Conservation (phyloP, 805 yeast species). For the Blastobotrys mokoenaii region DNA sequence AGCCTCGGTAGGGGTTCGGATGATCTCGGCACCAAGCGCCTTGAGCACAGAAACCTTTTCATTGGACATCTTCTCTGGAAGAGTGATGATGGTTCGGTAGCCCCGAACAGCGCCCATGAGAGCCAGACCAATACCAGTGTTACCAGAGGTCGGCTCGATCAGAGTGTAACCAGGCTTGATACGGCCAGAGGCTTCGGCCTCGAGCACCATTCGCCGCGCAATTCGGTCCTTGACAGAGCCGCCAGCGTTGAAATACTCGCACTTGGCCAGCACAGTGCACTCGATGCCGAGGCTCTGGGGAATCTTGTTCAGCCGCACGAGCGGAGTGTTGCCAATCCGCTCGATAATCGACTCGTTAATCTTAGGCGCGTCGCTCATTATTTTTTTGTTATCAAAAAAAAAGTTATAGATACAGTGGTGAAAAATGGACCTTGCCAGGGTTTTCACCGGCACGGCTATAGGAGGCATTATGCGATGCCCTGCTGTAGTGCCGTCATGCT, state of each 20-base stretch:
- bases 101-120: conserved; percentile 81
- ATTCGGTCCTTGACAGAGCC: conserved; percentile 87
- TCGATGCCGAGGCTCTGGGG: conserved; percentile 71
- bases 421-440: too few species aligned
- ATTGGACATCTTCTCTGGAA: conserved; percentile 88
- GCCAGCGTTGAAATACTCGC: conserved; percentile 80
- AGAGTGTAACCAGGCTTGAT: conserved; percentile 80
- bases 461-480: too few species aligned
- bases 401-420: too few species aligned
- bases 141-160: conserved; percentile 87
- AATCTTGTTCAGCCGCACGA: conserved; percentile 63
- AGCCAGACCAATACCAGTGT: conserved; percentile 87
- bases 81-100: conserved; percentile 76
- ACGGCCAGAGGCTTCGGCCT: conserved; percentile 69
- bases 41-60: conserved; percentile 82
- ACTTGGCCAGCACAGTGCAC: conserved; percentile 56
- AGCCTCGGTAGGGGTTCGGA: conserved; percentile 86
- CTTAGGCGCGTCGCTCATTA: conserved; percentile 22
- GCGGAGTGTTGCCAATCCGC: conserved; percentile 79
- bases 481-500: too few species aligned
- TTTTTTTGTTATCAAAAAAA: too few species aligned
- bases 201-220: conserved; percentile 78
- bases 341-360: conserved; percentile 52
- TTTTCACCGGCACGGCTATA: too few species aligned
- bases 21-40: conserved; percentile 85